Base-by-base conservation (phyloP, 1,139 yeast species). In the Taphrina wiesneri region DNA sequence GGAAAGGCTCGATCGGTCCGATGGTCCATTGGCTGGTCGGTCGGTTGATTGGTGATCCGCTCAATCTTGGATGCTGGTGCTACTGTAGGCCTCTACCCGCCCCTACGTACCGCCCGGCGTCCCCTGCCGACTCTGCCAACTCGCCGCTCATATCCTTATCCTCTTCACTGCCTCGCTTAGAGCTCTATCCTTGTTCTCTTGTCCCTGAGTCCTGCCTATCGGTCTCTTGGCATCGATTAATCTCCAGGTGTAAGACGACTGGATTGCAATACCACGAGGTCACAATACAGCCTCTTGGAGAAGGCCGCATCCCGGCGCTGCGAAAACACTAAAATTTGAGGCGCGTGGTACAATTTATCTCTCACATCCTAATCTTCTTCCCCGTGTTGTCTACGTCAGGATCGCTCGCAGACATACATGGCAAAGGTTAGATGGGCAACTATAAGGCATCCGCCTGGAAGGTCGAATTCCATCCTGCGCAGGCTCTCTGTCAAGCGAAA, bases 371-470 rank as follows among this genome's bases (percentile, higher is more conserved):
- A 9, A 23, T 45, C 49, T 45, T 45, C 49, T 45, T 45, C 28
- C 49, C 49, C 49, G 28, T 21, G 28, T 21, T n/a, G 25, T 45
- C 49, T 45, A 45, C 49, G 49, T 45, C 49, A 45, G 49, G 25
- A 5, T 28, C 28, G n/a, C 11, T 13, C 28, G n/a, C 28, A 21
- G 25, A 11, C n/a, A 1, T 9, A 13, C 23, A 62, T 62, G 65
- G 65, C 65, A 5, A 53, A 45, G 23, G 60, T 62, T 15, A 82
- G 97, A 77, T 88, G 96, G 96, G 97, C 97, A 67, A 90, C 97
- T 7, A 89, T 87, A 69, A 82, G 96, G 71, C 85, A 86, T 73
- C 86, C 85, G 69, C 83, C 85, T 70, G 96, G 96, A n/a, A 80
- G 82, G 59, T 90, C 91, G 28, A 41, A 53, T 32, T 53, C 60